Base-by-base conservation (phyloP, 2,329 filamentous ascomycete species). In the Aspergillus sp. region DNA sequence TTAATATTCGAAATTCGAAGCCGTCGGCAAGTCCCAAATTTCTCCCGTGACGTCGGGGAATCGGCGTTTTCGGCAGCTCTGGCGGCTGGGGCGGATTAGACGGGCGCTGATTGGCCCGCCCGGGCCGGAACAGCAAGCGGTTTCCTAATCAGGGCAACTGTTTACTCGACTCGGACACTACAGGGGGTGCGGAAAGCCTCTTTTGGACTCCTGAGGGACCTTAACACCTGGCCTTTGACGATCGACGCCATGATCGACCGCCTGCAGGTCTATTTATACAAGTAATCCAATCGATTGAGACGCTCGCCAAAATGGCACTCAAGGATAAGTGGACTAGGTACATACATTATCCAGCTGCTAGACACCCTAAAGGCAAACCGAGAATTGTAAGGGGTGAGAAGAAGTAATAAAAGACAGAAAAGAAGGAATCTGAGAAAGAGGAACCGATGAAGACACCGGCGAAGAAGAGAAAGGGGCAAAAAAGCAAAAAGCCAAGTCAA, bases 281-380 rank as follows among this genome's bases (percentile, higher is more conserved):
- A 19, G 19, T 19, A 19, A 32, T 32, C 30, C 30, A 32, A 32
- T 32, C 11, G 19, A 19, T 19, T 19, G 19, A 19, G 19, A 19
- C 19, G 4, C 19, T 19, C 19, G 19, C 19, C 19, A 19, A 19
- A 19, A 19, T 19, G 19, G 19, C 19, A 4, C 19, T 19, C 19
- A 19, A 19, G 19, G 19, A 19, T 19, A 19, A 19, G 19, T 19
- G 19, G 50, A 62, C 56, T 61, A 61, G 55, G 52, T 65, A 65
- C 57, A 64, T 63, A 64, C 60, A 65, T 64, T 62, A 64, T 61
- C 57, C 59, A 61, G 56, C 56, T 63, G 56, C 51, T 58, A 53
- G 48, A 47, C 54, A 60, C 53, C 55, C 49, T 47, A 47, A 54
- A 56, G 55, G 48, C 53, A 58, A 55, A 51, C 50, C 46, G 44